Percentiles rank a stretch among this genome's conserved stretches.
These are phyloP conservation scores for Linum lewisii DNA, from an alignment of 345 rosid species.

Conservation along the genomic window DNA sequence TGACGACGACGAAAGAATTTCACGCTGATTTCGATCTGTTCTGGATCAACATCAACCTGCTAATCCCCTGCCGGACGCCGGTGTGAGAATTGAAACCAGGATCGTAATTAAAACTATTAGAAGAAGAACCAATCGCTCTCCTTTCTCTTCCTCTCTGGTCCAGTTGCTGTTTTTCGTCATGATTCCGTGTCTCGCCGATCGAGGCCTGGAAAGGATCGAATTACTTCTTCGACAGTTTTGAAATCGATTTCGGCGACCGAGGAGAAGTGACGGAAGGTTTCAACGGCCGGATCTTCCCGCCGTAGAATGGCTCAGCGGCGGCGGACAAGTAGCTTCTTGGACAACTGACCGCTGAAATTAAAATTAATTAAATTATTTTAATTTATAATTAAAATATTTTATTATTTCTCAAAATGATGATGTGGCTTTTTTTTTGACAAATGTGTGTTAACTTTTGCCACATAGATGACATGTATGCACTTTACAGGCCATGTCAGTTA, in stretches of 20 bases:
- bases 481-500: no score
- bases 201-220: slow-evolving; percentile 30
- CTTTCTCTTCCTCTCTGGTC: neutral
- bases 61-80: slow-evolving; percentile 11
- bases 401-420: no score
- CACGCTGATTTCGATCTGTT: slow-evolving; percentile 3
- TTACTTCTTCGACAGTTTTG: no score
- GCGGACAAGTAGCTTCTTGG: slow-evolving; percentile 60
- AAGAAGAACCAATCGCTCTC: slow-evolving; percentile 6
- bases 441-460: no score
- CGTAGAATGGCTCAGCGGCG: slow-evolving; percentile 86
- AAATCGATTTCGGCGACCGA: slow-evolving; percentile 23
- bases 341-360: no score
- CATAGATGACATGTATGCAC: no score
- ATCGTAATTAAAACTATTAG: slow-evolving; percentile 32
- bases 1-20: no score
- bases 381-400: no score
- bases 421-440: no score
- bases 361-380: no score
- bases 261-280: slow-evolving; percentile 34
- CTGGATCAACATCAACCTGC: slow-evolving; percentile 9
- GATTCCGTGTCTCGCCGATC: slow-evolving; percentile 24
- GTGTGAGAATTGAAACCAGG: slow-evolving; percentile 16
- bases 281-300: slow-evolving; percentile 76
- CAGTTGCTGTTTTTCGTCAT: neutral